Evolutionary conservation across 2,329 filamentous ascomycete genomes (phyloP).

Genomic region (Claviceps fusiformis): DNA sequence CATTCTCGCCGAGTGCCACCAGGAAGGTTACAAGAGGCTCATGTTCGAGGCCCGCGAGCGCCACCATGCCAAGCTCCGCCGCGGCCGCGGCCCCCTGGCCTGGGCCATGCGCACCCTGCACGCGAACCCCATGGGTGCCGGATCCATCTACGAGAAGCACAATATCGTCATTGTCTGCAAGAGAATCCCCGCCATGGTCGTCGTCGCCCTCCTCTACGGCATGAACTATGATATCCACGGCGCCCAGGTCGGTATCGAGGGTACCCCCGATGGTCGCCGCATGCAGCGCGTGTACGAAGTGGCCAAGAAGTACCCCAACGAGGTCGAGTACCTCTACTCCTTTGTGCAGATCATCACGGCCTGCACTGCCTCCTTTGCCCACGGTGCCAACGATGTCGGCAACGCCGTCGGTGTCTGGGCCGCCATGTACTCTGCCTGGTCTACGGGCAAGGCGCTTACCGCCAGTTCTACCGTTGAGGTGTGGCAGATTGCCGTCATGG

Average conservation of each 20-base stretch:
- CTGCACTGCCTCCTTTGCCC: slow-evolving; percentile 60
- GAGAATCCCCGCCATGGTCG: slow-evolving; percentile 55
- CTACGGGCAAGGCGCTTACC: slow-evolving; percentile 44
- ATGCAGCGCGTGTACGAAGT: slow-evolving; percentile 44
- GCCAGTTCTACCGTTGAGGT: slow-evolving; percentile 53
- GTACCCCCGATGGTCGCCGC: slow-evolving; percentile 11
- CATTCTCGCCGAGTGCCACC: slow-evolving; percentile 32
- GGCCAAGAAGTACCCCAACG: slow-evolving; percentile 53
- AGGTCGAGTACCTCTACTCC: slow-evolving; percentile 57
- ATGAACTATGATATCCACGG: slow-evolving; percentile 68
- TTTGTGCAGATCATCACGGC: slow-evolving; percentile 56
- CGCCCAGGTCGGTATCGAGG: slow-evolving; percentile 10
- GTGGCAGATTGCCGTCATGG: slow-evolving; percentile 64
- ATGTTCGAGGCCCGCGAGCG: slow-evolving; percentile 40
- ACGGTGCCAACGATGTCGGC: slow-evolving; percentile 67
- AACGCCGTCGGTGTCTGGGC: slow-evolving; percentile 60
- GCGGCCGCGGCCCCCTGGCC: slow-evolving; percentile 54
- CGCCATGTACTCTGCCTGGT: slow-evolving; percentile 54
- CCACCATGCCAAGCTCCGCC: slow-evolving; percentile 49
- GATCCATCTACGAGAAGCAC: slow-evolving; percentile 58
- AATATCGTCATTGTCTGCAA: slow-evolving; percentile 52
- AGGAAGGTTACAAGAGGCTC: slow-evolving; percentile 47
- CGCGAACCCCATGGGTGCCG: slow-evolving; percentile 58
- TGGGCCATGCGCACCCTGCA: slow-evolving; percentile 72
- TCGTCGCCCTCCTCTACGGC: slow-evolving; percentile 55